A percentile compares a stretch with the other conserved stretches of the same genome.
phyloP scores from a whole-genome alignment of 2,329 filamentous ascomycete genomes.

The Ophiosphaerella korrae region DNA sequence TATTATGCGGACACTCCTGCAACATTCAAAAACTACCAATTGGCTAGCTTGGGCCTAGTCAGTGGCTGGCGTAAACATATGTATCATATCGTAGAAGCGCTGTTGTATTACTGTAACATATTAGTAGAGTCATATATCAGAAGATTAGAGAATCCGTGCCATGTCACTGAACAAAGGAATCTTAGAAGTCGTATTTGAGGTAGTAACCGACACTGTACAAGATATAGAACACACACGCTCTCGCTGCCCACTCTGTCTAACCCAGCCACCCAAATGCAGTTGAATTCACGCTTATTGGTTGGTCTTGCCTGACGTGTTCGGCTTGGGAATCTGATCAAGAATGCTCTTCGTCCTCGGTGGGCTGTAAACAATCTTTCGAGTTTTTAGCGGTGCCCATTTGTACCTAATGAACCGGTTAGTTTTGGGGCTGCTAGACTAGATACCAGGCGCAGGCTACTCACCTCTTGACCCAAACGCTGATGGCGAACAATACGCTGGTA shows the following conservation, averaged over 20 bases:
- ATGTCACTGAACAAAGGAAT: slow-evolving; percentile 33
- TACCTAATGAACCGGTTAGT: slow-evolving; percentile 60
- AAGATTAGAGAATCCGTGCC: slow-evolving; percentile 22
- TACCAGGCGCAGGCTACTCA: slow-evolving; percentile 30
- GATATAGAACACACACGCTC: slow-evolving; percentile 46
- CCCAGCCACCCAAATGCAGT: slow-evolving; percentile 19
- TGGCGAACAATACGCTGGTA: slow-evolving; percentile 75
- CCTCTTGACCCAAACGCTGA: slow-evolving; percentile 98
- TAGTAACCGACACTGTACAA: slow-evolving; percentile 47
- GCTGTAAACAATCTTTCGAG: slow-evolving; percentile 88
- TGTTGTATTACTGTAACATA: too few species aligned
- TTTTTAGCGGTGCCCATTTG: slow-evolving; percentile 98
- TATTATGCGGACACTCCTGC: too few species aligned
- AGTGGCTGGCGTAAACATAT: too few species aligned
- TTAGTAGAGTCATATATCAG: neutral
- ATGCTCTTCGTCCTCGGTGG: slow-evolving; percentile 60
- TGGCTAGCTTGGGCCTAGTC: too few species aligned
- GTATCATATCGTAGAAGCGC: too few species aligned
- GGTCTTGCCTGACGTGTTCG: slow-evolving; percentile 38
- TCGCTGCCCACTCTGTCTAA: slow-evolving; percentile 26
- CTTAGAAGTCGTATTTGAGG: slow-evolving; percentile 40
- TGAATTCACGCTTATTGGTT: slow-evolving; percentile 32
- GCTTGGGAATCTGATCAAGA: slow-evolving; percentile 38
- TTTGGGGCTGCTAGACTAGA: neutral
- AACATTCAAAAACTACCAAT: too few species aligned